Evolutionary conservation across 2,329 filamentous ascomycete genomes (phyloP).

Genomic region (Niveomyces coronatus): DNA sequence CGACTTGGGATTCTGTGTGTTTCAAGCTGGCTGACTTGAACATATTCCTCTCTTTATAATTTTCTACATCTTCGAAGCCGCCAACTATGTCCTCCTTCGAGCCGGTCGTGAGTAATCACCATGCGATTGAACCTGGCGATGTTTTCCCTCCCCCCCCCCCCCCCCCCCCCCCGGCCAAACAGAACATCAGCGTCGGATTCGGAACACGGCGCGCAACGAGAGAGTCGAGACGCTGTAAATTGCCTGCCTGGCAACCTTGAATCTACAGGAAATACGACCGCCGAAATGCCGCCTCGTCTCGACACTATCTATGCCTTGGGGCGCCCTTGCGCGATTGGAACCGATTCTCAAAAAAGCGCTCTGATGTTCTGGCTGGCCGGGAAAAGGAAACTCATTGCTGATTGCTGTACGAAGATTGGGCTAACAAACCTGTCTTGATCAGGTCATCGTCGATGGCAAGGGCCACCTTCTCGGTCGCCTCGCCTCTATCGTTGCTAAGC

Average conservation of each 20-base stretch:
- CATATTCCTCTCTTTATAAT: conserved; percentile 20
- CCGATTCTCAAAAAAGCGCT: too few relatives aligned
- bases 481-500: conserved; percentile 96
- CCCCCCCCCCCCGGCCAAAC: conserved; percentile 1
- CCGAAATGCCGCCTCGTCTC: not conserved
- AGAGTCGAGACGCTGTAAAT: too few relatives aligned
- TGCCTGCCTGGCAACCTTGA: too few relatives aligned
- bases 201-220: too few relatives aligned
- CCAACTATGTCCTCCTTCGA: conserved; percentile 59
- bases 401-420: conserved; percentile 10
- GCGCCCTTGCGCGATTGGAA: too few relatives aligned
- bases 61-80: conserved; percentile 25
- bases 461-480: conserved; percentile 99
- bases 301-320: too few relatives aligned
- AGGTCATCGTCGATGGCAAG: conserved; percentile 99
- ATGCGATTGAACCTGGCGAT: too few relatives aligned
- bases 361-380: too few relatives aligned
- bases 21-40: conserved; percentile 20
- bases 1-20: conserved; percentile 28
- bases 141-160: too few relatives aligned
- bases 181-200: conserved; percentile 1
- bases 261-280: not conserved
- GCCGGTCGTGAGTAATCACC: conserved; percentile 50
- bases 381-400: not conserved
- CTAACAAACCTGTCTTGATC: conserved; percentile 13